phyloP scores from a whole-genome alignment of 805 yeast genomes.

The Hanseniaspora thailandica region DNA sequence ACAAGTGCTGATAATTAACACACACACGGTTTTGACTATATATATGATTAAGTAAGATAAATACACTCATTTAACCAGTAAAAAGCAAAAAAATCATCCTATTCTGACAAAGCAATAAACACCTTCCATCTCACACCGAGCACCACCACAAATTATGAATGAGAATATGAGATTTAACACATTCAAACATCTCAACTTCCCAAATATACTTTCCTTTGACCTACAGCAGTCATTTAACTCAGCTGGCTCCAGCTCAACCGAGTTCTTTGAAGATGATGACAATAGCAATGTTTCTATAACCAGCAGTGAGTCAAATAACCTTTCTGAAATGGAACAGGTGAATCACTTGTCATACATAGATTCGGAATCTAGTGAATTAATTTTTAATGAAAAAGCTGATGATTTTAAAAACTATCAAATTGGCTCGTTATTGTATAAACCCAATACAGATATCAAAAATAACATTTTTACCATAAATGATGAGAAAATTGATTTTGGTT shows the following conservation, averaged over 20 bases:
- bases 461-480: not conserved
- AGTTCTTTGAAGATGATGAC: not conserved
- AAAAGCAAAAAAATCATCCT: too few relatives aligned
- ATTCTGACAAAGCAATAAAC: too few relatives aligned
- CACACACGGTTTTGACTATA: too few relatives aligned
- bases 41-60: too few relatives aligned
- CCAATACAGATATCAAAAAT: not conserved
- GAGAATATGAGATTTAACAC: slow-evolving; percentile 5
- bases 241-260: not conserved
- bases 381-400: not conserved
- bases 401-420: not conserved
- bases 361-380: not conserved
- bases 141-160: not conserved
- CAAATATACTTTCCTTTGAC: not conserved
- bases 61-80: too few relatives aligned
- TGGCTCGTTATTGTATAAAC: not conserved
- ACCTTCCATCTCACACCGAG: too few relatives aligned
- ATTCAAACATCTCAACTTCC: not conserved
- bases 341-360: not conserved
- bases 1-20: too few relatives aligned
- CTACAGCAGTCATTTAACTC: not conserved
- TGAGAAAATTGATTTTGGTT: too few relatives aligned
- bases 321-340: not conserved
- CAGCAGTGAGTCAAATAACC: not conserved
- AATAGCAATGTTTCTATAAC: not conserved